Evolutionary conservation across 2,329 filamentous ascomycete species (phyloP).

Genomic region (Sclerotinia spermophila): DNA sequence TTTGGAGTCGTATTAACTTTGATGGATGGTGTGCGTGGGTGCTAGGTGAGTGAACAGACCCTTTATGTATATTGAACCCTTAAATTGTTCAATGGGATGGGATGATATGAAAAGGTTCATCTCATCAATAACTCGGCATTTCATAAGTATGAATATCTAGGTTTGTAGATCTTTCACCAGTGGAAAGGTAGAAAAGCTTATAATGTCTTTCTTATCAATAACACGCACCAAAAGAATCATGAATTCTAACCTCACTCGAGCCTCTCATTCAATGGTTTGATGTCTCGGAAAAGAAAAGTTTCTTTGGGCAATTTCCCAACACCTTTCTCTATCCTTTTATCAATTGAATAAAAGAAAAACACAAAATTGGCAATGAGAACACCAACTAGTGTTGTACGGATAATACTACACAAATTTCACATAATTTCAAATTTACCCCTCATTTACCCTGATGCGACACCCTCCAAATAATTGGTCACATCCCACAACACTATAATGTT

Average conservation of each 20-base stretch:
- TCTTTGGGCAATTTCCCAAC: not conserved
- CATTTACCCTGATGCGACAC: not conserved
- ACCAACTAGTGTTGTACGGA: not conserved
- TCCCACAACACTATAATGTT: not conserved
- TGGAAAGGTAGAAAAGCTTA: too few relatives aligned
- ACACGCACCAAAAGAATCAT: not conserved
- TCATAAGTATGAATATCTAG: constrained; percentile 5
- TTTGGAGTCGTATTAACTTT: not conserved
- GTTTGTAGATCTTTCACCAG: not conserved
- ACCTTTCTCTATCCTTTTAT: not conserved
- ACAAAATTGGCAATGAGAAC: not conserved
- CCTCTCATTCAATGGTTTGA: not conserved
- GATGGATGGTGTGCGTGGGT: not conserved
- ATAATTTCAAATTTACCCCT: not conserved
- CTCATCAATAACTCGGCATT: not conserved
- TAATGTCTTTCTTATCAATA: not conserved
- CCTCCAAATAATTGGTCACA: not conserved
- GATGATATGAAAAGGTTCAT: not conserved
- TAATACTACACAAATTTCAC: not conserved
- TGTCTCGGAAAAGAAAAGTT: not conserved
- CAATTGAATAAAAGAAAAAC: not conserved
- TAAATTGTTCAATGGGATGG: not conserved
- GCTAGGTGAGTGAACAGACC: not conserved
- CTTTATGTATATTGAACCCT: not conserved
- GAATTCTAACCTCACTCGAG: not conserved